Evolutionary conservation across 768 basidiomycete genomes (phyloP).

Genomic region (Pholiota molesta): DNA sequence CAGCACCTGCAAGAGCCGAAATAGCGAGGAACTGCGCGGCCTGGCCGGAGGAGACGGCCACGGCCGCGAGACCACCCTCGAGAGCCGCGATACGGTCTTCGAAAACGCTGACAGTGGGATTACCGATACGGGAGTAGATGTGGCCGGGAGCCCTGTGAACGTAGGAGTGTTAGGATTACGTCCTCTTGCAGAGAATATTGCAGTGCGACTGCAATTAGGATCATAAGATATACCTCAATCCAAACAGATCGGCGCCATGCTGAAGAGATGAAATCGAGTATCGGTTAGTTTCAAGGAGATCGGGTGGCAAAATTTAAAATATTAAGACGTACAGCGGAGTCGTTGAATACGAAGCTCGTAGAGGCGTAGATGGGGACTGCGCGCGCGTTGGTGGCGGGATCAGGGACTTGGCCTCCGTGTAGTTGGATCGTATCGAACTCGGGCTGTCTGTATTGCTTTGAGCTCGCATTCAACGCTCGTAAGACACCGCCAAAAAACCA

Average conservation of each 20-base stretch:
- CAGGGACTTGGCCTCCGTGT: constrained; percentile 72
- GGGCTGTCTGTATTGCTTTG: constrained; percentile 43
- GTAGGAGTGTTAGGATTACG: not conserved
- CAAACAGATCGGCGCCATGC: constrained; percentile 78
- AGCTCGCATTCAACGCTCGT: not conserved
- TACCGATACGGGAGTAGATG: constrained; percentile 70
- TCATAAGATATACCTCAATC: constrained; percentile 42
- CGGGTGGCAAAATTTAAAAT: not conserved
- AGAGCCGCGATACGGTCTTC: constrained; percentile 79
- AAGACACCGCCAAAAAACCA: not conserved
- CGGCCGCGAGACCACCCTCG: constrained; percentile 79
- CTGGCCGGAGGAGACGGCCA: constrained; percentile 76
- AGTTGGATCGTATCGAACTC: constrained; percentile 83
- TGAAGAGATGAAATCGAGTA: constrained; percentile 22
- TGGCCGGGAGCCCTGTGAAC: constrained; percentile 51
- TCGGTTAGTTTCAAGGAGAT: not conserved
- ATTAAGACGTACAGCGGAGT: constrained; percentile 53
- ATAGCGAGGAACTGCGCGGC: constrained; percentile 79
- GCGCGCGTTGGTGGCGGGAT: constrained; percentile 68
- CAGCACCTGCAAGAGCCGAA: constrained; percentile 56
- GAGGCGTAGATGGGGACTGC: constrained; percentile 80
- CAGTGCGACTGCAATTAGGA: not conserved
- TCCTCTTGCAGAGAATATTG: not conserved
- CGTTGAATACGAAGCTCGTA: constrained; percentile 74
- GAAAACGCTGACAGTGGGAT: constrained; percentile 75